phyloP scores from a whole-genome alignment of 2,329 filamentous ascomycete species.

The Pseudogymnoascus sp. region DNA sequence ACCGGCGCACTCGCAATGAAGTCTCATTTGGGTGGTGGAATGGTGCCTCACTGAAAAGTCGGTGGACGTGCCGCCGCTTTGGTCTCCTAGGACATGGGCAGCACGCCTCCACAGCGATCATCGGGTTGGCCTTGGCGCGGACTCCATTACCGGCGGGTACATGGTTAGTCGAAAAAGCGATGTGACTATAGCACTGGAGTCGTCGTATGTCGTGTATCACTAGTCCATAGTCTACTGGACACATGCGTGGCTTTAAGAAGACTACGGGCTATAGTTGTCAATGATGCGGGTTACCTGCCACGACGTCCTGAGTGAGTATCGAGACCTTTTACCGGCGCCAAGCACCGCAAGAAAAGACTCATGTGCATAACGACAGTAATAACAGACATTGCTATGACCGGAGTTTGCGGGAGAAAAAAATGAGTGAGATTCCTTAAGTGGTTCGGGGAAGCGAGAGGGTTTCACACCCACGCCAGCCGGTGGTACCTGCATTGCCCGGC shows the following conservation, averaged over 20 bases:
- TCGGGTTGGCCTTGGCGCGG: background rate
- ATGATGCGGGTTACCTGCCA: background rate
- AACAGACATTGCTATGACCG: background rate
- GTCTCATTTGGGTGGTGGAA: background rate
- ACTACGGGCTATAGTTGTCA: background rate
- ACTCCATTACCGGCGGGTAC: background rate
- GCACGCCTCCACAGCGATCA: background rate
- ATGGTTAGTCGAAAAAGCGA: background rate
- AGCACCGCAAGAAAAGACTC: background rate
- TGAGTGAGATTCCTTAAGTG: background rate
- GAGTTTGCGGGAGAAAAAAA: background rate
- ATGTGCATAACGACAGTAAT: background rate
- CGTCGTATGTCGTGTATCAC: background rate
- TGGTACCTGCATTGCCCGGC: conserved; percentile 2
- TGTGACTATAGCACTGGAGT: background rate
- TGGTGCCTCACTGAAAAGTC: background rate
- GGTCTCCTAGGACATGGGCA: background rate
- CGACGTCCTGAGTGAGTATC: background rate
- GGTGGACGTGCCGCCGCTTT: background rate
- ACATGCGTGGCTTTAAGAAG: background rate
- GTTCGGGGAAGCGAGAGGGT: background rate
- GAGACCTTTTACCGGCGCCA: background rate
- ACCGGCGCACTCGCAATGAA: background rate
- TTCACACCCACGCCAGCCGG: background rate
- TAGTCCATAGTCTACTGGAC: background rate